Evolutionary conservation across 306 rosid genomes (phyloP).

Genomic region (Inga oerstediana): DNA sequence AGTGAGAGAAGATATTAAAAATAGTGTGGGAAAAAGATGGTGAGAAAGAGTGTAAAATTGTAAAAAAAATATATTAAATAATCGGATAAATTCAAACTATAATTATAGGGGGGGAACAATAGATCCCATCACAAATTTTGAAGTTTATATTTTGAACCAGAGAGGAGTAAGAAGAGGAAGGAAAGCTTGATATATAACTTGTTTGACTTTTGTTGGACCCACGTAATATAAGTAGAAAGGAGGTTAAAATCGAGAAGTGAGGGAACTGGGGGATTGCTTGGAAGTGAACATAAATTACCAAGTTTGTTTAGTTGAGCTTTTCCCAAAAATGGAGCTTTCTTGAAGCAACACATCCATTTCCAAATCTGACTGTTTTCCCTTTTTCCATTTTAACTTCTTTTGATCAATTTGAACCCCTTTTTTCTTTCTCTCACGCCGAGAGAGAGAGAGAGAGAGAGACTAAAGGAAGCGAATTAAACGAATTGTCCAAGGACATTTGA

Average conservation of each 20-base stretch:
- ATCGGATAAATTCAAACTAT: too few species aligned
- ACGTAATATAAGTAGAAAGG: neutral
- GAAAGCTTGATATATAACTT: neutral
- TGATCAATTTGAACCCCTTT: neutral
- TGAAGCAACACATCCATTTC: conserved; percentile 55
- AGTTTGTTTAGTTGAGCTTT: conserved; percentile 42
- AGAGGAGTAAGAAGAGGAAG: too few species aligned
- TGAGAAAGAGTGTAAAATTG: too few species aligned
- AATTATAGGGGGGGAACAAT: too few species aligned
- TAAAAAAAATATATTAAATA: too few species aligned
- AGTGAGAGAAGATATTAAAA: too few species aligned
- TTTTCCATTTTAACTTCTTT: conserved; percentile 42
- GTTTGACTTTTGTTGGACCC: neutral
- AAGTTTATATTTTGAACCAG: too few species aligned
- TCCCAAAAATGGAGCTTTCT: conserved; percentile 71
- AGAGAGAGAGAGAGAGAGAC: neutral
- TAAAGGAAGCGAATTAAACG: neutral
- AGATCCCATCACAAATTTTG: too few species aligned
- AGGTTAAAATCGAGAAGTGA: neutral
- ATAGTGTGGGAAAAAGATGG: too few species aligned
- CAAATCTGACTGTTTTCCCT: conserved; percentile 33
- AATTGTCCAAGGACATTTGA: conserved; percentile 35
- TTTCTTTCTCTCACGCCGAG: neutral
- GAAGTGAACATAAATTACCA: conserved; percentile 49
- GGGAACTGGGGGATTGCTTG: conserved; percentile 63